Base-by-base conservation (phyloP, 2,329 filamentous ascomycete genomes). In the Bipolaris gigantea region DNA sequence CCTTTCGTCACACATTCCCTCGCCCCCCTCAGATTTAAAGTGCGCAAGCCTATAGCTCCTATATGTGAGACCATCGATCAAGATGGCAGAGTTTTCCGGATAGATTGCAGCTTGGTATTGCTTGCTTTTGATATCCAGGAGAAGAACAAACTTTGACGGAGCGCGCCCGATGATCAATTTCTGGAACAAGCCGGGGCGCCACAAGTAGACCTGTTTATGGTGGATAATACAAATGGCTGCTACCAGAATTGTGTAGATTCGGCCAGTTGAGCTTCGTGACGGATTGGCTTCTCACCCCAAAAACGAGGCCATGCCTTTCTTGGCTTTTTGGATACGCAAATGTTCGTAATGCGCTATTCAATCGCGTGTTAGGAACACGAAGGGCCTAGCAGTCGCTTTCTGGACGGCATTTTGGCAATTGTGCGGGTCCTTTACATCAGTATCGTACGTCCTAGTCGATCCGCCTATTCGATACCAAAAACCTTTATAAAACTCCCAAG, bases 1-100 rank as follows among this genome's bases (percentile, higher is more conserved):
- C 19, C 59, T 67, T 1, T 60, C 52, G 5, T 61, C 64, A 9
- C 59, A 62, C 25, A 57, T 68, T 10, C 61, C 62, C 27, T 48
- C 46, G 10, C 56, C 60, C 4, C 33, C 43, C n/a, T n/a, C n/a
- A n/a, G n/a, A n/a, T n/a, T n/a, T n/a, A n/a, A n/a, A n/a, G n/a
- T n/a, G n/a, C n/a, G n/a, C n/a, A n/a, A 40, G 18, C 38, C 15
- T 40, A 15, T 21, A 15, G 38, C 23, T 40, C 19, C 6, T 7
- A 2, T 21, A 13, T n/a, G 38, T 21, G 13, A 3, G 8, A 40
- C 13, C 21, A 23, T 9, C n/a, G 19, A 15, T n/a, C 38, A 23
- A 40, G 19, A 21, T n/a, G 6, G 38, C 19, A 1, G 38, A 5
- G 19, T 25, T 40, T 21, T n/a, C 38, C 5, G 19, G 11, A 1